Evolutionary conservation across 1,139 yeast genomes (phyloP), one percentile per base, ranked within the genome.

Genomic region (Pichia sp.): DNA sequence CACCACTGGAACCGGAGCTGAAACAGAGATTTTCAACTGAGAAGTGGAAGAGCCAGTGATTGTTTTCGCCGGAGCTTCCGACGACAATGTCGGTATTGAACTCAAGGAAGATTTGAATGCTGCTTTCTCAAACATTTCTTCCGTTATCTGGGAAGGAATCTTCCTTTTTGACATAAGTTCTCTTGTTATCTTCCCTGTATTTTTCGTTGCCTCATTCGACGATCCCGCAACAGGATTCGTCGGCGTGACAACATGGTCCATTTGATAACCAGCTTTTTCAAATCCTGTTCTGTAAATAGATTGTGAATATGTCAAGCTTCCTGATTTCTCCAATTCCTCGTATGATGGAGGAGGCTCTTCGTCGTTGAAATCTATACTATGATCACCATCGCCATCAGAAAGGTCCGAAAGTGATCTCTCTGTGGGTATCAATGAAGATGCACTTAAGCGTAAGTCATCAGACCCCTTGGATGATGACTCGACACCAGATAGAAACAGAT

Each of bases 281-380:
- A 67, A 67, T 5, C 70, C 70, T 1, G 70, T 65, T 34, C 70
- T 57, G 51, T 68, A 68, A 52, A 68, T 68, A 6, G 71, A 67
- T 52, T 61, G 57, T 2, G 70, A 63, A 46, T 67, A 67, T 4
- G 68, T 65, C 46, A 67, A 54, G n/a, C 61, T 58, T 11, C 70
- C 70, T 0, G 69, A 63, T 42, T 66, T 63, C 49, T 67, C 71
- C 5, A 67, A 45, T 45, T 67, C 70, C 53, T 66, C 69, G 50
- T 66, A 66, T 1, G 69, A 65, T 6, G 70, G 68, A 4, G 67
- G 68, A 16, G 63, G 64, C n/a, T 58, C 64, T 11, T 59, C 65
- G 2, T 47, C 56, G 7, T 46, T 42, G n/a, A 30, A 30, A 15
- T 45, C 40, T 8, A 41, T 49, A 8, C 15, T 50, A 5, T 49